Evolutionary conservation across 768 basidiomycete genomes (phyloP).

Genomic region (Kwoniella heveanensis): DNA sequence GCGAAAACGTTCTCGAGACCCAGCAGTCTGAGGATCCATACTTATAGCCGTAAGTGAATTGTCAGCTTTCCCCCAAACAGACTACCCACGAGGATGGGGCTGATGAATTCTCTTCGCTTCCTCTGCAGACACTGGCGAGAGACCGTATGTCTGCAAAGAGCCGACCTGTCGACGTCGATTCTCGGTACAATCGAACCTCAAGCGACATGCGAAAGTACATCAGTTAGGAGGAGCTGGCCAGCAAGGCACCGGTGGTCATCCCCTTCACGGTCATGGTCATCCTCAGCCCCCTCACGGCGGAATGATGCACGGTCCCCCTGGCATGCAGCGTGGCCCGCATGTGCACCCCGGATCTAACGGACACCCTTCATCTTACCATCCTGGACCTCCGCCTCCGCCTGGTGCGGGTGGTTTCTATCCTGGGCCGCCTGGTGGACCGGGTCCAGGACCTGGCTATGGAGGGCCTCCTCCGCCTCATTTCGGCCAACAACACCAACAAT

Average conservation of each 20-base stretch:
- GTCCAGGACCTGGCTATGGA: slow-evolving; percentile 1
- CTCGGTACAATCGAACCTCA: slow-evolving; percentile 54
- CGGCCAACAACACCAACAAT: not conserved
- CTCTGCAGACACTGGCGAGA: slow-evolving; percentile 32
- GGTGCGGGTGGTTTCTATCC: not conserved
- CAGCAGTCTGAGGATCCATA: slow-evolving; percentile 51
- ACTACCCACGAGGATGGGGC: too few species aligned
- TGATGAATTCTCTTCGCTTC: too few species aligned
- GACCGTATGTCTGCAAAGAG: slow-evolving; percentile 51
- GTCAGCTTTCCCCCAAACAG: too few species aligned
- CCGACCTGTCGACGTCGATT: slow-evolving; percentile 49
- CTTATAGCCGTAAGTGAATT: slow-evolving; percentile 50
- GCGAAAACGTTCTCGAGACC: slow-evolving; percentile 53
- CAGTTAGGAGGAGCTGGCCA: slow-evolving; percentile 23
- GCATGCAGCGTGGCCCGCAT: slow-evolving; percentile 12
- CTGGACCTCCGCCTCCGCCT: slow-evolving; percentile 9
- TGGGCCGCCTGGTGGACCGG: not conserved
- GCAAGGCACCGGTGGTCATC: not conserved
- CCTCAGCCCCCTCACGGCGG: not conserved
- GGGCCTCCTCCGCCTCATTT: slow-evolving; percentile 9
- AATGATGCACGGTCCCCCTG: slow-evolving; percentile 6
- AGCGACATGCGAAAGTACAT: slow-evolving; percentile 54
- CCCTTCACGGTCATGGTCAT: slow-evolving; percentile 2
- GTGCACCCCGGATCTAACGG: not conserved
- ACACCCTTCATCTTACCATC: not conserved